These are phyloP conservation scores for Colletotrichum tanaceti DNA, from an alignment of 2,329 filamentous ascomycete species.

Conservation along the genomic window DNA sequence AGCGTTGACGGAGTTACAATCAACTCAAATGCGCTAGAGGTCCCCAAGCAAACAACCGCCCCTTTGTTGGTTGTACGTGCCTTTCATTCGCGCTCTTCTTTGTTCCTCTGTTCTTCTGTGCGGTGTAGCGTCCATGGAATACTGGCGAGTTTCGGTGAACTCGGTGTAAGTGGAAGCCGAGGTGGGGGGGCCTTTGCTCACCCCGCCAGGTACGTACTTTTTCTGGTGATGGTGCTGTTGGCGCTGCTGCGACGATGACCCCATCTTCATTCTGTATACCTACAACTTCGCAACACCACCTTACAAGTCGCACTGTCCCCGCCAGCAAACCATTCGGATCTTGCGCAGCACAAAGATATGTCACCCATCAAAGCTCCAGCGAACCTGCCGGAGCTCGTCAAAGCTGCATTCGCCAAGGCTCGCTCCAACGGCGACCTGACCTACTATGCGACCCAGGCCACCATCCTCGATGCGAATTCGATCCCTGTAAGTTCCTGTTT, in stretches of 20 bases:
- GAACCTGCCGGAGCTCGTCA: conserved; percentile 65
- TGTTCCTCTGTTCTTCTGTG: background rate
- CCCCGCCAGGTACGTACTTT: no score
- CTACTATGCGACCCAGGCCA: conserved; percentile 66
- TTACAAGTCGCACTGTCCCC: background rate
- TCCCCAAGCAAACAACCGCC: background rate
- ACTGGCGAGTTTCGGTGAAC: background rate
- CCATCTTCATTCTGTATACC: background rate
- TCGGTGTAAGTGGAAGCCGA: conserved; percentile 2
- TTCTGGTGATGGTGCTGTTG: no score
- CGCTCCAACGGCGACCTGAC: conserved; percentile 60
- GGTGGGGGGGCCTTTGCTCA: background rate
- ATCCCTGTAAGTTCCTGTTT: conserved; percentile 53
- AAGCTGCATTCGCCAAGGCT: conserved; percentile 61
- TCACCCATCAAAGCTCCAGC: conserved; percentile 54
- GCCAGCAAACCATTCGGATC: conserved; percentile 41
- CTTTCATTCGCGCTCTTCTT: background rate
- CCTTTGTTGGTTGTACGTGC: background rate
- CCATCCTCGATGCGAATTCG: conserved; percentile 57
- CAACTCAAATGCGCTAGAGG: rapidly evolving
- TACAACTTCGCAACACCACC: background rate
- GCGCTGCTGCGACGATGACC: no score
- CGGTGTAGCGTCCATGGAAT: no score
- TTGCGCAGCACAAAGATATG: conserved; percentile 51
- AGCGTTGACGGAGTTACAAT: no score